phyloP scores from a whole-genome alignment of 371 early-diverging fungal genomes.

The Zychaea mexicana region DNA sequence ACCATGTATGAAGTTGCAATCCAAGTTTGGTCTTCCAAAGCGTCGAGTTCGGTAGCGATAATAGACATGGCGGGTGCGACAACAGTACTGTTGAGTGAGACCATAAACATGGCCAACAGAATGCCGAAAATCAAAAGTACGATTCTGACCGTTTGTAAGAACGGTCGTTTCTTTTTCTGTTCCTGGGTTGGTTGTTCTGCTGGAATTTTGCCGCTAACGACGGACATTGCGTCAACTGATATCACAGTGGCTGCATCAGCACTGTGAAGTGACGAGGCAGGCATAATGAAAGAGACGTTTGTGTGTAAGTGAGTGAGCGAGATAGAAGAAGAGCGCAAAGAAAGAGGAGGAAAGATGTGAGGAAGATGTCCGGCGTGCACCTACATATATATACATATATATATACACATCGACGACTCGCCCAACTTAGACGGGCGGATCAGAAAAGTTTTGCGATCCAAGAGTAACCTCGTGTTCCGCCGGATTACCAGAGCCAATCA shows the following conservation, averaged over 20 bases:
- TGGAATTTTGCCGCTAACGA: neutral
- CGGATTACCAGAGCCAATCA: neutral
- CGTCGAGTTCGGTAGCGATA: conserved; percentile 17
- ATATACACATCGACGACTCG: neutral
- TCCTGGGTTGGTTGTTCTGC: neutral
- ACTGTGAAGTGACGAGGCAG: neutral
- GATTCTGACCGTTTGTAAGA: neutral
- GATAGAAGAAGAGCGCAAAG: too few relatives aligned
- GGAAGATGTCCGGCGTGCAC: neutral
- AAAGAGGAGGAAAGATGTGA: neutral
- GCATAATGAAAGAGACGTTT: neutral
- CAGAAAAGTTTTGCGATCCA: neutral
- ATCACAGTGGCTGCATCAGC: neutral
- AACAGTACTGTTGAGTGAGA: conserved; percentile 76
- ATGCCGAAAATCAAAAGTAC: conserved; percentile 18
- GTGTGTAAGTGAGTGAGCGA: too few relatives aligned
- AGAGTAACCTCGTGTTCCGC: neutral
- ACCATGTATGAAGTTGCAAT: conserved; percentile 48
- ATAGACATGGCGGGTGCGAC: conserved; percentile 53
- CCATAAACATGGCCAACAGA: conserved; percentile 67
- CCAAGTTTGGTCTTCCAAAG: conserved; percentile 22
- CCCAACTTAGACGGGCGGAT: neutral
- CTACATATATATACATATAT: neutral
- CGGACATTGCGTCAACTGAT: neutral
- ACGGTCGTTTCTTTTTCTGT: neutral